Evolutionary conservation across 306 rosid genomes (phyloP), one percentile per base, ranked within the genome.

Genomic region (Prunus davidiana): DNA sequence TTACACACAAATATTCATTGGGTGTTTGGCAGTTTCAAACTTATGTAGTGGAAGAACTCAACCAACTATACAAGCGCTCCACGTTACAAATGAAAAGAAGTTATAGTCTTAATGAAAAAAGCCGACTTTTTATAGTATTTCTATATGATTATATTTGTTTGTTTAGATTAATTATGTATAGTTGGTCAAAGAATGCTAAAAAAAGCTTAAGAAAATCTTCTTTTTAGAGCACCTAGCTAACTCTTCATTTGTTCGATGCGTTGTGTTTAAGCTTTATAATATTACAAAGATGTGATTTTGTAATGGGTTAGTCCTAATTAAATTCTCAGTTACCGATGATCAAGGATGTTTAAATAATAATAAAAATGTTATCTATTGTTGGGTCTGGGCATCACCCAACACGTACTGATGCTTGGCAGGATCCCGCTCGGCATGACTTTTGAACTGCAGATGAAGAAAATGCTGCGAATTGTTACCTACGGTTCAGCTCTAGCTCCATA

Each of bases 151-250:
- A 56, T 46, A 9, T 68, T 55, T 27, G 51, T 25, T 69, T 69
- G 22, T 20, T 58, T 77, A 11, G 50, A 76, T 4, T 12, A 71
- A 61, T 18, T 25, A 7, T 58, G 27, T 55, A 0, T 7, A 27
- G 12, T 19, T 57, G 50, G 83, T 74, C 79, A 74, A 80, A 74
- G 57, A 74, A 68, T 49, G 63, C 50, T 54, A 58, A 4, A 67
- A 74, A 80, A 74, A 63, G 52, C 28, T 25, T 3, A 30, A 3
- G 32, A 57, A 32, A 16, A 16, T 30, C 34, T 71, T 66, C 56
- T 74, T 74, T 80, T 61, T 18, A 50, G 49, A 38, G 64, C 83
- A 67, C 24, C 24, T 5, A 16, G 2, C 76, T 49, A 30, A 19
- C 78, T 49, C 16, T n/a, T 60, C 57, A 20, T 51, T 43, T 47